These are phyloP conservation scores for Sclerotinia subarctica DNA, from an alignment of 2,329 filamentous ascomycete genomes.

Conservation along the genomic window DNA sequence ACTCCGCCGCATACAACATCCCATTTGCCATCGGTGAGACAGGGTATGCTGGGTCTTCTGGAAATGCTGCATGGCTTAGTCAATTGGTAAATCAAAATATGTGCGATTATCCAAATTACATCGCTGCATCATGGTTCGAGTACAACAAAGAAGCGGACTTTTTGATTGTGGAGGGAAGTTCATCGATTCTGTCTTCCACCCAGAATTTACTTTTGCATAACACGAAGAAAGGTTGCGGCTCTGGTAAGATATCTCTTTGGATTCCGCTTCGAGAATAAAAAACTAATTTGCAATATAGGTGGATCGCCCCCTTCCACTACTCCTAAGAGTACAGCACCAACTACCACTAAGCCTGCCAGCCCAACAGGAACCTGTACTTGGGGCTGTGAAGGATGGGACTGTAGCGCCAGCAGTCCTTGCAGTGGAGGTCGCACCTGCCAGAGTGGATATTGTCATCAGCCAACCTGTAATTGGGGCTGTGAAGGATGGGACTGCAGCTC, in stretches of 20 bases:
- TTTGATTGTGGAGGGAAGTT: conserved; percentile 18
- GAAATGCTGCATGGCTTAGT: conserved; percentile 17
- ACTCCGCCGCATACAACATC: conserved; percentile 12
- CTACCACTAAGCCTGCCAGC: not conserved
- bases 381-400: conserved; percentile 20
- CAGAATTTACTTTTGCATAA: conserved; percentile 17
- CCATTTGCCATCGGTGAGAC: conserved; percentile 23
- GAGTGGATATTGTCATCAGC: too few relatives aligned
- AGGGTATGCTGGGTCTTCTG: conserved; percentile 11
- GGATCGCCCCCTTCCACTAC: not conserved
- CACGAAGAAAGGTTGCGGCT: conserved; percentile 8
- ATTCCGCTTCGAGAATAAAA: not conserved
- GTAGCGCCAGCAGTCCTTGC: conserved; percentile 11
- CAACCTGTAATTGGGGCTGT: conserved; percentile 18
- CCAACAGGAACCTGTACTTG: conserved; percentile 16
- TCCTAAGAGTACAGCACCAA: not conserved
- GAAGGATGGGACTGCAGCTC: conserved; percentile 19
- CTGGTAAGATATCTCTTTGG: not conserved
- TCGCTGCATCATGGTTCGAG: conserved; percentile 22
- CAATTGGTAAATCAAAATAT: conserved; percentile 21
- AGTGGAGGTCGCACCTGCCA: not conserved
- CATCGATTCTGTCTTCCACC: conserved; percentile 6
- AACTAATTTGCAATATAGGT: not conserved
- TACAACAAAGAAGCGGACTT: conserved; percentile 20
- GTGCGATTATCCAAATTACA: conserved; percentile 22